Evolutionary conservation across 2,329 filamentous ascomycete genomes (phyloP).

Genomic region (Penicillium sp.): DNA sequence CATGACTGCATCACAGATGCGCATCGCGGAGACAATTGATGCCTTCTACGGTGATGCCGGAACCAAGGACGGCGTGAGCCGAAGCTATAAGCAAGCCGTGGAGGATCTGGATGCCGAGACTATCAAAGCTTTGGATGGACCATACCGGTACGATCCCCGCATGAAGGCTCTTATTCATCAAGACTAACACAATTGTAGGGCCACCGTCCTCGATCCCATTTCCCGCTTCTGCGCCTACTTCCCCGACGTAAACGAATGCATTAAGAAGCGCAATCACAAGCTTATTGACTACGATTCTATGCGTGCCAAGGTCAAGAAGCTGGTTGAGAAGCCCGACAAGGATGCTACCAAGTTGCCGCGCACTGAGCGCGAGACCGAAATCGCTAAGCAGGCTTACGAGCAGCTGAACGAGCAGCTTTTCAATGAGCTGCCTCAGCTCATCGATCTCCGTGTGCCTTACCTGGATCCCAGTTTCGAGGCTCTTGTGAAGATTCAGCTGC

Average conservation of each 20-base stretch:
- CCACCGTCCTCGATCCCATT: slow-evolving; percentile 94
- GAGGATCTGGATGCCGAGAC: slow-evolving; percentile 97
- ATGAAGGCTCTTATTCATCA: neutral
- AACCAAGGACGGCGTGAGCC: slow-evolving; percentile 88
- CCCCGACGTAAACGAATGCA: slow-evolving; percentile 97
- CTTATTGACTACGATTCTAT: slow-evolving; percentile 97
- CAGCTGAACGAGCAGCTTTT: slow-evolving; percentile 96
- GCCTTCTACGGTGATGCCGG: slow-evolving; percentile 98
- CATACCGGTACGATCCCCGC: slow-evolving; percentile 66
- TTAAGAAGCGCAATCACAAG: slow-evolving; percentile 98
- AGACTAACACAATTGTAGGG: slow-evolving; percentile 49
- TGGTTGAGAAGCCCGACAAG: slow-evolving; percentile 98
- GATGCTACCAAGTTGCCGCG: slow-evolving; percentile 94
- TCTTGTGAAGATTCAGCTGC: slow-evolving; percentile 94
- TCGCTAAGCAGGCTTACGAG: slow-evolving; percentile 91
- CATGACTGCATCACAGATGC: slow-evolving; percentile 99
- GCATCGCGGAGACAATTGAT: slow-evolving; percentile 98
- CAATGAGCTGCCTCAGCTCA: slow-evolving; percentile 88
- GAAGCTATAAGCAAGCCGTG: slow-evolving; percentile 97
- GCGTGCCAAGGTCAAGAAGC: slow-evolving; percentile 92
- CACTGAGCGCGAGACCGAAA: slow-evolving; percentile 93
- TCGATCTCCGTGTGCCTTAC: slow-evolving; percentile 95
- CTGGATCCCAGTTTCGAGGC: slow-evolving; percentile 97
- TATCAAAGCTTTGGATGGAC: slow-evolving; percentile 95
- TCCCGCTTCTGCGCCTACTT: slow-evolving; percentile 97